These are phyloP conservation scores for Kodamaea hsintzibuensis DNA, from an alignment of 805 yeast species.

Conservation along the genomic window DNA sequence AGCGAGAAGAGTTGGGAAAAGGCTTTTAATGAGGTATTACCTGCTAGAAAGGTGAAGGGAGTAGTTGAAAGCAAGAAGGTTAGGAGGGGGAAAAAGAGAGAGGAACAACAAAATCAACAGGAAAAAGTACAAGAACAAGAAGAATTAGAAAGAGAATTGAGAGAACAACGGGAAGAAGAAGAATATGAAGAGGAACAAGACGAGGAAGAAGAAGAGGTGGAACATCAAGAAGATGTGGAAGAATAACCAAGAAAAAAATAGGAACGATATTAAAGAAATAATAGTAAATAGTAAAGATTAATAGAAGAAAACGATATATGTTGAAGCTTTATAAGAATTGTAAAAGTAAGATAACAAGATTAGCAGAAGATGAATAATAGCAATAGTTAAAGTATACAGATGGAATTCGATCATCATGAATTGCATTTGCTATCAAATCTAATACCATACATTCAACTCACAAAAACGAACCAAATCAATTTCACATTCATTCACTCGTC, in stretches of 20 bases:
- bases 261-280: background rate
- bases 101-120: slow-evolving; percentile 4
- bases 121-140: slow-evolving; percentile 2
- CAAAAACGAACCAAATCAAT: background rate
- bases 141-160: no score
- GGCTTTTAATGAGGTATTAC: slow-evolving; percentile 86
- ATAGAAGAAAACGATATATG: no score
- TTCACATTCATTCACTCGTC: background rate
- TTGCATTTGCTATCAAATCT: background rate
- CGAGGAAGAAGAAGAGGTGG: slow-evolving; percentile 11
- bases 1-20: slow-evolving; percentile 69
- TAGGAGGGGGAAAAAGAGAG: background rate
- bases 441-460: background rate
- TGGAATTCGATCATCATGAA: no score
- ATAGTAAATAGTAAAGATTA: background rate
- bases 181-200: slow-evolving; percentile 8
- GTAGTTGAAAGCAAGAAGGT: background rate
- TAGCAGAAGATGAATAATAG: no score
- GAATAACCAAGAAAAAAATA: background rate
- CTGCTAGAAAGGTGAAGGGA: slow-evolving; percentile 61
- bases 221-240: background rate
- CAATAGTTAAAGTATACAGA: no score
- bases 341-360: background rate
- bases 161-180: slow-evolving; percentile 1
- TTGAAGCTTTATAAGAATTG: no score